phyloP scores from a whole-genome alignment of 768 basidiomycete species.

The Harrya chromipes region DNA sequence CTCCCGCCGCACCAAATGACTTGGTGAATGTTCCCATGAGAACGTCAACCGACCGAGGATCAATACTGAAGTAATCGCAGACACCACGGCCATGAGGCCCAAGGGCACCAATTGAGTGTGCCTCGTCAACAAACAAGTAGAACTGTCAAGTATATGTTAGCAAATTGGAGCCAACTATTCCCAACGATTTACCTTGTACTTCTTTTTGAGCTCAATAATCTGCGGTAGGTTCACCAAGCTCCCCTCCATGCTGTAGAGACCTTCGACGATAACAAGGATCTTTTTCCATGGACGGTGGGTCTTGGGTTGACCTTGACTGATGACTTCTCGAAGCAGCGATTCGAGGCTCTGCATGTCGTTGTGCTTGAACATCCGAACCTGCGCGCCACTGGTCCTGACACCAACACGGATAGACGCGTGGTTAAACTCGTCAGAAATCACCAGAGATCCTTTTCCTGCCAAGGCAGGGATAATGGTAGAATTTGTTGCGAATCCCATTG shows the following conservation, averaged over 20 bases:
- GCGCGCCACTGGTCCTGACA: slow-evolving; percentile 82
- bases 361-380: slow-evolving; percentile 94
- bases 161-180: not conserved
- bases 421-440: slow-evolving; percentile 97
- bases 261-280: slow-evolving; percentile 92
- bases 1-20: slow-evolving; percentile 91
- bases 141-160: slow-evolving; percentile 52
- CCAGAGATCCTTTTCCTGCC: slow-evolving; percentile 84
- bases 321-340: slow-evolving; percentile 76
- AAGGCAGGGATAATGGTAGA: slow-evolving; percentile 91
- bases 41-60: slow-evolving; percentile 81
- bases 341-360: slow-evolving; percentile 90
- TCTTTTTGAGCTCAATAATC: slow-evolving; percentile 83
- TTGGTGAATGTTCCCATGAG: slow-evolving; percentile 99
- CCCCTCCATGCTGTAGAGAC: slow-evolving; percentile 99
- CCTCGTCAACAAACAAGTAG: slow-evolving; percentile 94
- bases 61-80: slow-evolving; percentile 86
- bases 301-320: slow-evolving; percentile 96
- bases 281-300: slow-evolving; percentile 99
- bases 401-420: slow-evolving; percentile 95
- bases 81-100: slow-evolving; percentile 95
- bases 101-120: slow-evolving; percentile 94
- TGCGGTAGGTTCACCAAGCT: slow-evolving; percentile 81
- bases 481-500: slow-evolving; percentile 97
- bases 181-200: slow-evolving; percentile 75